Percentiles rank a stretch among this genome's conserved stretches.
Evolutionary conservation across 768 basidiomycete genomes (phyloP).

Genomic region (Collybiopsis luxurians): DNA sequence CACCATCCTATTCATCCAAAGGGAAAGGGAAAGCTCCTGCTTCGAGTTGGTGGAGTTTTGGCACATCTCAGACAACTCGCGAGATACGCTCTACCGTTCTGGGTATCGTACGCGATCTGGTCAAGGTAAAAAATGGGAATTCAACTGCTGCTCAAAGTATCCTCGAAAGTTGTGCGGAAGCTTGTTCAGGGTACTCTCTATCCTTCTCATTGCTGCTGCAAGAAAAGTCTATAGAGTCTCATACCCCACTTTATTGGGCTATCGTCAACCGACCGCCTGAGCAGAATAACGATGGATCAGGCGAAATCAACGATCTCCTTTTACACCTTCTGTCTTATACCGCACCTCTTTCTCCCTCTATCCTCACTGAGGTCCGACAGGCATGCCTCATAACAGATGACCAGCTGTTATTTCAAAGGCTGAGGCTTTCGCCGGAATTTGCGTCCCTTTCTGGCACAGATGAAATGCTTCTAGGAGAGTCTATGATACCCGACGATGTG

Average conservation of each 20-base stretch:
- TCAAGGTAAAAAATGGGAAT: slow-evolving; percentile 32
- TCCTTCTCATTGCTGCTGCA: slow-evolving; percentile 57
- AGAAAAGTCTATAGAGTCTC: slow-evolving; percentile 59
- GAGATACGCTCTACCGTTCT: slow-evolving; percentile 54
- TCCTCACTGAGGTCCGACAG: slow-evolving; percentile 58
- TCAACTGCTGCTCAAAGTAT: slow-evolving; percentile 35
- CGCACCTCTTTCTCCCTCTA: slow-evolving; percentile 36
- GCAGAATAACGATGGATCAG: slow-evolving; percentile 24
- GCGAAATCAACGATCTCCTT: slow-evolving; percentile 32
- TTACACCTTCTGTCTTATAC: slow-evolving; percentile 52
- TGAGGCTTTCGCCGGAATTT: slow-evolving; percentile 50
- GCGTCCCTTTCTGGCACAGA: slow-evolving; percentile 52
- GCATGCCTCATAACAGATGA: slow-evolving; percentile 67
- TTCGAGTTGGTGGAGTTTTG: slow-evolving; percentile 1
- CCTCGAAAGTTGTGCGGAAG: slow-evolving; percentile 61
- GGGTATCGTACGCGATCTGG: slow-evolving; percentile 54
- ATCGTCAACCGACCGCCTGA: slow-evolving; percentile 56
- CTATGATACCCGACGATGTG: slow-evolving; percentile 50
- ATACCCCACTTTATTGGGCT: slow-evolving; percentile 72
- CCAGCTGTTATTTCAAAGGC: slow-evolving; percentile 56
- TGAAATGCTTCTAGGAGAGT: slow-evolving; percentile 44
- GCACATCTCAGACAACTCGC: slow-evolving; percentile 31
- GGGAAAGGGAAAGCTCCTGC: slow-evolving; percentile 7
- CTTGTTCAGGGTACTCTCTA: slow-evolving; percentile 48
- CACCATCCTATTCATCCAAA: slow-evolving; percentile 5